Percentiles rank a stretch among this genome's conserved stretches.
phyloP scores from a whole-genome alignment of 2,329 filamentous ascomycete species.

The Pestalotiopsis sp. region DNA sequence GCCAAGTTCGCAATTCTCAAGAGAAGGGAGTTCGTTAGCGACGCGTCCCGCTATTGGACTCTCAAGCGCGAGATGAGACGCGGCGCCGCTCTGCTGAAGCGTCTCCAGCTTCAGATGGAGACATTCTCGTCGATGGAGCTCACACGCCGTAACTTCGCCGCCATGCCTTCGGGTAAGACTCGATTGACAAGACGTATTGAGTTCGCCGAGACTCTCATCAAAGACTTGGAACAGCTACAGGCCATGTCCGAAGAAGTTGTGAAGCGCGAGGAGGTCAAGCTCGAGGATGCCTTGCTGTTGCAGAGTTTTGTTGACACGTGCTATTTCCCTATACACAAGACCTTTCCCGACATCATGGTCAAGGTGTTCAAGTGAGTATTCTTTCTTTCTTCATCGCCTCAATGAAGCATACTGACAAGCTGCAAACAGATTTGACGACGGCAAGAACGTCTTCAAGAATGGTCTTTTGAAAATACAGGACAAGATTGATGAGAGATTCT shows the following conservation, averaged over 20 bases:
- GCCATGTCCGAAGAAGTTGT: constrained; percentile 71
- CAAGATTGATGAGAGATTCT: constrained; percentile 57
- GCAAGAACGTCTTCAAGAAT: constrained; percentile 58
- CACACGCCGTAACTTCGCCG: constrained; percentile 91
- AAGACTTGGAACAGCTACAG: constrained; percentile 78
- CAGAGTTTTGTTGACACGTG: constrained; percentile 81
- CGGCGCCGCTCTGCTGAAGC: constrained; percentile 88
- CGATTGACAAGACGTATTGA: constrained; percentile 82
- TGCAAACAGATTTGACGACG: constrained; percentile 56
- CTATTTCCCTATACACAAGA: constrained; percentile 84
- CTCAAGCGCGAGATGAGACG: constrained; percentile 91
- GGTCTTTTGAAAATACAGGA: constrained; percentile 53
- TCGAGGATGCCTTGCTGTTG: constrained; percentile 76
- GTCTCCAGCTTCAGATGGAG: constrained; percentile 92
- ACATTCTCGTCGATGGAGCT: constrained; percentile 98
- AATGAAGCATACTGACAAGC: constrained; percentile 37
- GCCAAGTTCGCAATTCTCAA: constrained; percentile 79
- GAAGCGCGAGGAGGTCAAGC: constrained; percentile 75
- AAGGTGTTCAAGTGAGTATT: constrained; percentile 77
- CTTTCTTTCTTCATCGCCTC: constrained; percentile 16
- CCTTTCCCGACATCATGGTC: constrained; percentile 78
- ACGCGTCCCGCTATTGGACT: constrained; percentile 97
- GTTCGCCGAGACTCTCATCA: constrained; percentile 76
- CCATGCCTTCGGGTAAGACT: constrained; percentile 82
- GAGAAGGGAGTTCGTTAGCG: constrained; percentile 88